phyloP scores from a whole-genome alignment of 805 yeast genomes.

The Candida adriatica region DNA sequence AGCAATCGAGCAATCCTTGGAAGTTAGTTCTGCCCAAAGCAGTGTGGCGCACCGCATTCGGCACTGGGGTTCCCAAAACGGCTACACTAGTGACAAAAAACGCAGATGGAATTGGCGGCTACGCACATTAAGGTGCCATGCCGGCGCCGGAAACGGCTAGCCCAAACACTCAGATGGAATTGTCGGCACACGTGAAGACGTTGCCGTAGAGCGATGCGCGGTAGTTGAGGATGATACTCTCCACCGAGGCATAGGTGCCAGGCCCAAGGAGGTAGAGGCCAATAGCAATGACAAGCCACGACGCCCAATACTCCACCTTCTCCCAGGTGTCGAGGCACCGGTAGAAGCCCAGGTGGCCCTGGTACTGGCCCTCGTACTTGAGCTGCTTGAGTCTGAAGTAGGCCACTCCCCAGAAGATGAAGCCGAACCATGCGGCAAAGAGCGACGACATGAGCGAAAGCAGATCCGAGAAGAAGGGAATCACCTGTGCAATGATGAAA shows the following conservation, averaged over 20 bases:
- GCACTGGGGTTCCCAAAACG: too few relatives aligned
- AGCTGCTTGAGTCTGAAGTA: constrained; percentile 36
- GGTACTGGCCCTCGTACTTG: constrained; percentile 22
- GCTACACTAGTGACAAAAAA: too few relatives aligned
- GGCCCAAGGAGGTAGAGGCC: constrained; percentile 54
- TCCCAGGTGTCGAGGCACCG: constrained; percentile 23
- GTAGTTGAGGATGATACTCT: constrained; percentile 44
- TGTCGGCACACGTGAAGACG: constrained; percentile 43
- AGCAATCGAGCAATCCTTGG: too few relatives aligned
- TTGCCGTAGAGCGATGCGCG: constrained; percentile 39
- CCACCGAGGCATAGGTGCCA: constrained; percentile 47
- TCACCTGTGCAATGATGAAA: constrained; percentile 50
- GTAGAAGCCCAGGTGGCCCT: constrained; percentile 22
- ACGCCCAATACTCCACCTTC: constrained; percentile 30
- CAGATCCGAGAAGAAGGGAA: constrained; percentile 52
- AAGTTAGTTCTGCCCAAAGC: too few relatives aligned
- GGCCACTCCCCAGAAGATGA: constrained; percentile 55
- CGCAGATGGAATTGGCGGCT: too few relatives aligned
- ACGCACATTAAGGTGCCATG: too few relatives aligned
- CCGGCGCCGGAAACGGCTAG: too few relatives aligned
- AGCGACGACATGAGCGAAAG: constrained; percentile 51
- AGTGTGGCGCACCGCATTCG: too few relatives aligned
- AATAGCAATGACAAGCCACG: constrained; percentile 32
- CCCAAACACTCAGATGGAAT: constrained; percentile 30
- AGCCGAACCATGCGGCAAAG: constrained; percentile 59